phyloP scores from a whole-genome alignment of 73 alveolate genomes.

The Diophrys appendiculata region DNA sequence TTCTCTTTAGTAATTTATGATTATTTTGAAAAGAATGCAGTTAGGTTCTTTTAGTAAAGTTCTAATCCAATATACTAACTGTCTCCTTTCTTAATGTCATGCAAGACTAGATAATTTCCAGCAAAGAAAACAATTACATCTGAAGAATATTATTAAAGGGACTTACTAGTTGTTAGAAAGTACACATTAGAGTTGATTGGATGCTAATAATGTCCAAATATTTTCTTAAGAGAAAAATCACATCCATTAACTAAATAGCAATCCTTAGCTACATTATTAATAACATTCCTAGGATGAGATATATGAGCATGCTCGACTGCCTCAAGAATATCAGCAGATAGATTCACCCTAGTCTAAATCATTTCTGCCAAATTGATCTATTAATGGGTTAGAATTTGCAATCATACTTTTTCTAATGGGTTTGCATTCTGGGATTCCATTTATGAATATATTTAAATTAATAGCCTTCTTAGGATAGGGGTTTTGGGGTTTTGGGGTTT shows the following conservation, averaged over 20 bases:
- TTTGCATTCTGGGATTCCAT: neutral
- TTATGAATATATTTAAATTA: too few species aligned
- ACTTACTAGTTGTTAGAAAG: neutral
- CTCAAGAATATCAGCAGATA: neutral
- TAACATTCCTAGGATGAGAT: neutral
- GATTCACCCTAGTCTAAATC: neutral
- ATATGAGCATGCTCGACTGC: neutral
- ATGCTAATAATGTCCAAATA: neutral
- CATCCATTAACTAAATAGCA: neutral
- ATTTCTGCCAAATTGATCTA: neutral
- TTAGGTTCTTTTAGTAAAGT: neutral
- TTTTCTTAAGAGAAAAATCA: neutral
- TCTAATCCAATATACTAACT: neutral
- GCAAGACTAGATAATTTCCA: neutral
- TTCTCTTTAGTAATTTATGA: neutral
- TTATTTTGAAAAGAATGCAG: neutral
- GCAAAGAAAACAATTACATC: neutral
- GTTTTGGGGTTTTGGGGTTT: too few species aligned
- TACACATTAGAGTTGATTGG: neutral
- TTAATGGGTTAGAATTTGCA: neutral
- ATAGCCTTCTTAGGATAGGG: too few species aligned
- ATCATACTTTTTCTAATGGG: neutral
- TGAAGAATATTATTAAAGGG: neutral
- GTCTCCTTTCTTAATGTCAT: neutral
- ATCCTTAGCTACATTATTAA: neutral